Percentiles rank a stretch among this genome's conserved stretches.
These are phyloP conservation scores for Aureobasidium mangrovei DNA, from an alignment of 2,329 filamentous ascomycete genomes.

Conservation along the genomic window DNA sequence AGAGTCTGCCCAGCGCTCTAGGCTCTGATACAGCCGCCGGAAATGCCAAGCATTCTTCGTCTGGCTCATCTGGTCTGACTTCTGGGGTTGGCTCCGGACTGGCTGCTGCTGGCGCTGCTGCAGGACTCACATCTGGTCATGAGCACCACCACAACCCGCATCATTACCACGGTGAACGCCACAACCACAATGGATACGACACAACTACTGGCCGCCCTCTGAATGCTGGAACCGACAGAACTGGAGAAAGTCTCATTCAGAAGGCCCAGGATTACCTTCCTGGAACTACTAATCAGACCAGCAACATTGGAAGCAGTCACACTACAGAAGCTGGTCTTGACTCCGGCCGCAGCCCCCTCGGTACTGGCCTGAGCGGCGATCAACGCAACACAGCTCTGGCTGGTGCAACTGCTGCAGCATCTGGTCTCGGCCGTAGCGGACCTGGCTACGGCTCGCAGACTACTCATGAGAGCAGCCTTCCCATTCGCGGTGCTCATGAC, in stretches of 20 bases:
- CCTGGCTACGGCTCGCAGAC: background rate
- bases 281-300: background rate
- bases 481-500: too few relatives aligned
- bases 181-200: background rate
- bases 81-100: background rate
- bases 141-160: too few relatives aligned
- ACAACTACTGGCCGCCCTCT: background rate
- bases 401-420: background rate
- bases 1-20: background rate
- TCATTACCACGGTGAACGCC: too few relatives aligned
- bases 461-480: too few relatives aligned
- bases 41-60: background rate
- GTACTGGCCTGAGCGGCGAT: background rate
- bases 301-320: background rate
- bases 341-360: too few relatives aligned
- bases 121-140: background rate
- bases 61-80: background rate
- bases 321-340: too few relatives aligned
- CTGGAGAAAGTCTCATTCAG: slow-evolving; percentile 1
- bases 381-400: background rate
- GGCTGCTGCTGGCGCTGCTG: background rate
- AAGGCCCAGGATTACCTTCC: slow-evolving; percentile 7
- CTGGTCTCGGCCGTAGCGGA: background rate
- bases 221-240: background rate
- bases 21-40: slow-evolving; percentile 6